Percentiles rank a stretch among this genome's conserved stretches.
phyloP scores from a whole-genome alignment of 495 filamentous ascomycete genomes.

The Neurospora sp. region DNA sequence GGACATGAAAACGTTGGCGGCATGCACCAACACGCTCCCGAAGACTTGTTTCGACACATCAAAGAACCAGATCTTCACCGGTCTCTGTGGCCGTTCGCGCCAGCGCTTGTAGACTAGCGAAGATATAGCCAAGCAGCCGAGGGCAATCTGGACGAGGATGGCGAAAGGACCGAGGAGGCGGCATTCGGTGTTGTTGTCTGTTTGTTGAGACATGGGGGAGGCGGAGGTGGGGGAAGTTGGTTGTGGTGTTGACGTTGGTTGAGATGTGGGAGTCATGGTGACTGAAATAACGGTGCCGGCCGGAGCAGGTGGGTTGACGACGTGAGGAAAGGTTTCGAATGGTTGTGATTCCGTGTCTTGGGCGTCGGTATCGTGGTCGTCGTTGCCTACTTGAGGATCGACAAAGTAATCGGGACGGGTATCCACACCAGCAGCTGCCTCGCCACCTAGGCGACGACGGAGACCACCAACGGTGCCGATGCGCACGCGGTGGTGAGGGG shows the following conservation, averaged over 20 bases:
- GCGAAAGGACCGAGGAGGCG: constrained; percentile 77
- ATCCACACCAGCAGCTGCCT: neutral
- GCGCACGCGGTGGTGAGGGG: neutral
- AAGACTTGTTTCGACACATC: constrained; percentile 98
- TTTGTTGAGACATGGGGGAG: constrained; percentile 11
- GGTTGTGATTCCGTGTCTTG: neutral
- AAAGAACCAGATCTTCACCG: constrained; percentile 91
- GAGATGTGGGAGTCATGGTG: constrained; percentile 15
- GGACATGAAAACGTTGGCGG: constrained; percentile 87
- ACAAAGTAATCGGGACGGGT: neutral
- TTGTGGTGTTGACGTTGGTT: neutral
- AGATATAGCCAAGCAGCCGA: constrained; percentile 74
- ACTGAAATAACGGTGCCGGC: constrained; percentile 8
- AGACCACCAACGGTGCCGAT: neutral
- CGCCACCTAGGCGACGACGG: neutral
- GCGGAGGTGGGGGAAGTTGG: constrained; percentile 21
- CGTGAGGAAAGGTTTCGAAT: neutral
- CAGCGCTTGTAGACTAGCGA: constrained; percentile 89
- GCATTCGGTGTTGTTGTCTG: constrained; percentile 52
- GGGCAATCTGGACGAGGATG: constrained; percentile 74
- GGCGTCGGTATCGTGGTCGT: neutral
- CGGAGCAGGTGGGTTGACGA: neutral
- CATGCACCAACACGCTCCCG: constrained; percentile 79
- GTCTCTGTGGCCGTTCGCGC: constrained; percentile 82
- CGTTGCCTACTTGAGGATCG: neutral